These are phyloP conservation scores for Aspergillus pseudonomiae DNA, from an alignment of 2,329 filamentous ascomycete species.

Conservation along the genomic window DNA sequence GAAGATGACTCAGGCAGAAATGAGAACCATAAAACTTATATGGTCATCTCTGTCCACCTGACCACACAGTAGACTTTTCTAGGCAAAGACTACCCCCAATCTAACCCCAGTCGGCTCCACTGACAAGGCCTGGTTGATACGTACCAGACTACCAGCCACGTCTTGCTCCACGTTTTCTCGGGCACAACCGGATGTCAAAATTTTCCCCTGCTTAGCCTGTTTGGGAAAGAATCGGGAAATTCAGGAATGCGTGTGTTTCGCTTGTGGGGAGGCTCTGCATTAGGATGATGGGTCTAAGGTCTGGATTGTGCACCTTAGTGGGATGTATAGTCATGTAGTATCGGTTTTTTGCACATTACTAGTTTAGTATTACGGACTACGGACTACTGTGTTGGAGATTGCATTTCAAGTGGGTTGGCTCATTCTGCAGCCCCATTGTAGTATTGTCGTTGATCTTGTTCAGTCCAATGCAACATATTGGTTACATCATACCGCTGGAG, in stretches of 20 bases:
- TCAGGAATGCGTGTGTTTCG: slow-evolving; percentile 10
- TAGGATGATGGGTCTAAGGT: neutral
- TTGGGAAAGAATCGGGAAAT: slow-evolving; percentile 11
- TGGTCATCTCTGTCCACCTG: slow-evolving; percentile 1
- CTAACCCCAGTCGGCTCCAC: neutral
- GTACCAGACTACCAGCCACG: slow-evolving; percentile 9
- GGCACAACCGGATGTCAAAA: slow-evolving; percentile 16
- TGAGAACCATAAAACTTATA: neutral
- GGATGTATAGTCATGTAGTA: neutral
- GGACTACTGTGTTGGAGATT: neutral
- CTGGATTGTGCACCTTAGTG: slow-evolving; percentile 6
- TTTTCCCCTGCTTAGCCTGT: slow-evolving; percentile 1
- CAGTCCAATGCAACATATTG: neutral
- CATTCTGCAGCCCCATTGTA: neutral
- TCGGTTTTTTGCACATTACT: slow-evolving; percentile 2
- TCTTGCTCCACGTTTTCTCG: slow-evolving; percentile 18
- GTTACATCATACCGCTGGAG: slow-evolving; percentile 4
- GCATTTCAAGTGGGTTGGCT: neutral
- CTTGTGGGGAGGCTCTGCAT: slow-evolving; percentile 4
- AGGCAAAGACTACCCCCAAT: slow-evolving; percentile 6
- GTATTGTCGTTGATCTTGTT: neutral
- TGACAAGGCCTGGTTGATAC: slow-evolving; percentile 6
- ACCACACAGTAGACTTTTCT: slow-evolving; percentile 10
- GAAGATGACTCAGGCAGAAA: slow-evolving; percentile 9
- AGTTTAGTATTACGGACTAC: neutral